Base-by-base conservation (phyloP, 768 basidiomycete species). In the Galerina sulciceps region DNA sequence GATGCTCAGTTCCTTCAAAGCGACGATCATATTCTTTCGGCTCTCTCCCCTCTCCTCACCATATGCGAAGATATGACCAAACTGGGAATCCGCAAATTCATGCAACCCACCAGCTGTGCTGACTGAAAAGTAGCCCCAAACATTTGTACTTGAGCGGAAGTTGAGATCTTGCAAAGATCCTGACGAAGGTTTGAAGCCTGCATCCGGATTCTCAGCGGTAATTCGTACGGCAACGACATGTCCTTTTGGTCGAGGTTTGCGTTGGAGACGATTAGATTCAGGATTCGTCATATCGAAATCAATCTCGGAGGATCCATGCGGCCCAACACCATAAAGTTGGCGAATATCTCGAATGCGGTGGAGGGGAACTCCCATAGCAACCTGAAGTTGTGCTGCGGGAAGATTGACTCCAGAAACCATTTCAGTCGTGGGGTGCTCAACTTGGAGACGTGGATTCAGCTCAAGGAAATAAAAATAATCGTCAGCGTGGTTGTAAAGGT, bases 61-160 rank as follows among this genome's bases (percentile, higher is more conserved):
- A 67, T 98, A 98, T 15, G 96, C 97, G 65, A 99, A 99, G 71
- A 99, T 98, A 71, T 99, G 97, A 53, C 97, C 97, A 69, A 99
- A 99, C 67, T 99, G 97, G 9, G 96, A 99, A 75, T 99, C 97
- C 41, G 97, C 97, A 67, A 95, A 99, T 75, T 99, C 96, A 76
- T 99, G 97, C 53, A 99, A 85, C 73, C 96, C 97, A 72, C 97
- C 97, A 10, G 96, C 90, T 13, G 90, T 90, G 43, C 86, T 87
- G 67, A 99, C 97, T 14, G 97, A 99, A 83, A 99, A 99, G 79
- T 99, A 99, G 60, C 97, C 97, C 97, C 97, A 99, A 44, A 99
- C 97, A 62, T 99, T 99, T 44, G 94, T 98, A 75, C 92, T 97
- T 23, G 96, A 98, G 57, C 97, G 90, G 89, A 99, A 99, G 76